Evolutionary conservation across 768 basidiomycete genomes (phyloP).

Genomic region (Boletus barrowsii): DNA sequence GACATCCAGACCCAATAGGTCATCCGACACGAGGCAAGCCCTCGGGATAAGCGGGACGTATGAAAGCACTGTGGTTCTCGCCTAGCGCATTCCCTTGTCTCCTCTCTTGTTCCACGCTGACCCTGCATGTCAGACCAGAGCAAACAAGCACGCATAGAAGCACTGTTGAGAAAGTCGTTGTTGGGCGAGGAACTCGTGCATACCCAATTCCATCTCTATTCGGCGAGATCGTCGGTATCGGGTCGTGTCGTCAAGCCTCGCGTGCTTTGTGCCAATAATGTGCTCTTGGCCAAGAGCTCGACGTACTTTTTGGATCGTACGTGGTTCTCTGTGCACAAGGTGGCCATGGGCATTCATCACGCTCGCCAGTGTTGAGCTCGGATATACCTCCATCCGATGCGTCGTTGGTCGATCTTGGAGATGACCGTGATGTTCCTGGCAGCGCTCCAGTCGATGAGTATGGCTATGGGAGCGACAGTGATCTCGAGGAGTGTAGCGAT

Average conservation of each 20-base stretch:
- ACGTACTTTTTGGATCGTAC: constrained; percentile 18
- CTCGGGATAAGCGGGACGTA: too few relatives aligned
- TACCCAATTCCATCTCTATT: constrained; percentile 31
- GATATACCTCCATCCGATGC: not conserved
- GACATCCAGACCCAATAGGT: too few relatives aligned
- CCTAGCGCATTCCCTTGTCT: too few relatives aligned
- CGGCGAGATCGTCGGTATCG: constrained; percentile 2
- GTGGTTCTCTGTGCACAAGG: too few relatives aligned
- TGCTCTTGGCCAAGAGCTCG: constrained; percentile 21
- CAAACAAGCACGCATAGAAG: constrained; percentile 17
- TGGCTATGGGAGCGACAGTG: not conserved
- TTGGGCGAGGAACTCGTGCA: constrained; percentile 28
- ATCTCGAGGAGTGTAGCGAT: not conserved
- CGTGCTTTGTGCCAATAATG: constrained; percentile 29
- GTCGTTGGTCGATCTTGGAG: not conserved
- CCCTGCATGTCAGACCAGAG: not conserved
- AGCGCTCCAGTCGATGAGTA: not conserved
- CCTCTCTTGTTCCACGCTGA: not conserved
- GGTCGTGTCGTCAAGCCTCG: constrained; percentile 14
- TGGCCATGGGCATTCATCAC: not conserved
- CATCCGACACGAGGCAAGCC: too few relatives aligned
- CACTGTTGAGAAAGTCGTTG: constrained; percentile 23
- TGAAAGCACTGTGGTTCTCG: too few relatives aligned
- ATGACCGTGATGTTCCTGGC: not conserved
- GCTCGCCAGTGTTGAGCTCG: not conserved